Evolutionary conservation across 208 protist genomes (phyloP).

Genomic region (Crithidia fasciculata): DNA sequence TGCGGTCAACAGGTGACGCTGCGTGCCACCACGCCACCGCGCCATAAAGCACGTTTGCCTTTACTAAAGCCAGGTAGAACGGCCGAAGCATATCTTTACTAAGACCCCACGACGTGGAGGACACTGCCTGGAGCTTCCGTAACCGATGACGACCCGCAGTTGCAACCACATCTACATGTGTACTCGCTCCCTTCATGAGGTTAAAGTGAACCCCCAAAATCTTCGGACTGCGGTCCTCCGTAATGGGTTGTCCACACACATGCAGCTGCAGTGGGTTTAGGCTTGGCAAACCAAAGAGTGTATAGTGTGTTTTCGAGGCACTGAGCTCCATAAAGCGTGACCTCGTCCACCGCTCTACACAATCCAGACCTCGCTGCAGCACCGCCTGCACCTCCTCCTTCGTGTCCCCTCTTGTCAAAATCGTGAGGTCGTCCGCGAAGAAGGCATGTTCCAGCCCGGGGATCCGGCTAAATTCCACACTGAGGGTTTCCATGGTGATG

Average conservation of each 20-base stretch:
- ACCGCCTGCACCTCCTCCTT: slow-evolving; percentile 9
- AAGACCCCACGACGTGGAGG: slow-evolving; percentile 4
- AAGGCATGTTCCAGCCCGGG: slow-evolving; percentile 20
- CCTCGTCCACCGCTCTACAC: slow-evolving; percentile 14
- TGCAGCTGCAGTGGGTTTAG: slow-evolving; percentile 7
- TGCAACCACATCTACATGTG: neutral
- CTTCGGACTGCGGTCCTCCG: slow-evolving; percentile 3
- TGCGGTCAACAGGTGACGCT: neutral
- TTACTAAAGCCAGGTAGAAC: neutral
- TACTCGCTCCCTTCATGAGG: neutral
- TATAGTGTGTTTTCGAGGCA: slow-evolving; percentile 20
- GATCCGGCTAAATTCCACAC: slow-evolving; percentile 2
- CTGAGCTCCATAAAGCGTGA: slow-evolving; percentile 27
- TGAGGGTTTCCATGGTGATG: slow-evolving; percentile 32
- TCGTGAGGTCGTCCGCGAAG: slow-evolving; percentile 29
- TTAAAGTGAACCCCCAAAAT: slow-evolving; percentile 1
- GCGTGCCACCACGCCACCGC: neutral
- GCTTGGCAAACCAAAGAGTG: slow-evolving; percentile 3
- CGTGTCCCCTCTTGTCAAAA: neutral
- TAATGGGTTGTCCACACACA: neutral
- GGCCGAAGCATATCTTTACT: neutral
- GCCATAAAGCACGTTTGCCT: neutral
- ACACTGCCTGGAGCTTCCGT: neutral
- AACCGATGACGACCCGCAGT: neutral
- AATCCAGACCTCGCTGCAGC: slow-evolving; percentile 19